These are phyloP conservation scores for Rhodotorula kratochvilovae DNA, from an alignment of 768 basidiomycete genomes.

Conservation along the genomic window DNA sequence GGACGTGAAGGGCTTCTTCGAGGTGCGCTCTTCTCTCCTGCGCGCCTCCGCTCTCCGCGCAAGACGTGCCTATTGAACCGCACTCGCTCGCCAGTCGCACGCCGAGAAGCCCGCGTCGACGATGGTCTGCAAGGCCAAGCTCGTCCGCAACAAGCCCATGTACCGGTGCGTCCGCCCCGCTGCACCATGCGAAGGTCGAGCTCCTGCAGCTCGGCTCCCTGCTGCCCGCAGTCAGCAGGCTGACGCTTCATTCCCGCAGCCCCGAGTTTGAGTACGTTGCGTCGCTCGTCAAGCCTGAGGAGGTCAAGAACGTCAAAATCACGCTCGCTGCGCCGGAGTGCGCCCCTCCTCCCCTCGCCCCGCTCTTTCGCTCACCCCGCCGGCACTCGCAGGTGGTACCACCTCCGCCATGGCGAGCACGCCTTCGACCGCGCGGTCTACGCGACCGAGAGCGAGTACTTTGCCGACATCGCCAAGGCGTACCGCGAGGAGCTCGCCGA, in stretches of 20 bases:
- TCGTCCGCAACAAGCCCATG: constrained; percentile 36
- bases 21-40: neutral
- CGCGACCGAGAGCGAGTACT: constrained; percentile 58
- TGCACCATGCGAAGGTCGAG: too few species aligned
- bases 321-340: constrained; percentile 64
- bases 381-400: constrained; percentile 33
- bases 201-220: too few species aligned
- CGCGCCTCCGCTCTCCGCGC: too few species aligned
- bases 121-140: constrained; percentile 35
- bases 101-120: constrained; percentile 33
- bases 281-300: constrained; percentile 34
- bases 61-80: too few species aligned
- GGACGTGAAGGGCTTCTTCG: constrained; percentile 36
- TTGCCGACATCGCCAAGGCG: constrained; percentile 54
- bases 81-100: too few species aligned
- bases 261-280: constrained; percentile 41
- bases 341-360: neutral
- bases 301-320: constrained; percentile 62
- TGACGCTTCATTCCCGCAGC: neutral
- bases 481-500: constrained; percentile 53
- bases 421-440: constrained; percentile 54
- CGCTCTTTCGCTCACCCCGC: neutral
- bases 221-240: too few species aligned
- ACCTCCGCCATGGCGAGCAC: constrained; percentile 42
- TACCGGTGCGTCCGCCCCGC: constrained; percentile 5